phyloP scores from a whole-genome alignment of 2,329 filamentous ascomycete genomes.

The Diaporthe vaccinii region DNA sequence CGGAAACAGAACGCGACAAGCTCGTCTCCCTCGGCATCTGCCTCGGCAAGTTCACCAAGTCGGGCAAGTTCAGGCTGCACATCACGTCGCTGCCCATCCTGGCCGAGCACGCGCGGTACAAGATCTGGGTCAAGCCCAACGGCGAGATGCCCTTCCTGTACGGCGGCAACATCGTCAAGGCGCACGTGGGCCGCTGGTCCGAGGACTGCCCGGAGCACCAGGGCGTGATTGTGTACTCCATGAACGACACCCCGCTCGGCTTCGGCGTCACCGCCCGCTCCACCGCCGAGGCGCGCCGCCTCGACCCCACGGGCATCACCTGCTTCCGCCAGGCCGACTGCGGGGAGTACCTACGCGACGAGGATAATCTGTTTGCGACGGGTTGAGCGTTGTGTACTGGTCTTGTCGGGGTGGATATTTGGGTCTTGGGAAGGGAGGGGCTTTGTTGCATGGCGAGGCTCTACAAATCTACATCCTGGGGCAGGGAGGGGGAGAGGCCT shows the following conservation, averaged over 20 bases:
- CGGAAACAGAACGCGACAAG: conserved; percentile 33
- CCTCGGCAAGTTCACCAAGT: conserved; percentile 91
- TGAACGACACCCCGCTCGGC: conserved; percentile 94
- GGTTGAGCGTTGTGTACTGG: conserved; percentile 51
- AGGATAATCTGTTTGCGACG: conserved; percentile 74
- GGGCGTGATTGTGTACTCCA: conserved; percentile 89
- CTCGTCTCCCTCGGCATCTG: conserved; percentile 41
- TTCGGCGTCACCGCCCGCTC: conserved; percentile 94
- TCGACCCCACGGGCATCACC: conserved; percentile 92
- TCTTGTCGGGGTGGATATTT: not conserved
- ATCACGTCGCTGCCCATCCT: conserved; percentile 90
- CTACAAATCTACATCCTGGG: not conserved
- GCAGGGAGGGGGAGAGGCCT: too few species aligned
- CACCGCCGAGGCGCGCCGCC: conserved; percentile 83
- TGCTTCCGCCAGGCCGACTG: conserved; percentile 94
- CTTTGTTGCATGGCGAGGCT: not conserved
- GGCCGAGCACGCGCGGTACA: conserved; percentile 91
- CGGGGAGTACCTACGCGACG: conserved; percentile 93
- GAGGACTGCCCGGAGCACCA: conserved; percentile 95
- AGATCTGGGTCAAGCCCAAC: conserved; percentile 97
- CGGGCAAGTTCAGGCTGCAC: conserved; percentile 94
- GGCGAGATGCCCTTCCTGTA: conserved; percentile 98
- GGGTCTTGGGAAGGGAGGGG: not conserved
- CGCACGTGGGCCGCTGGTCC: conserved; percentile 81
- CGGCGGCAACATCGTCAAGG: conserved; percentile 85